Percentiles rank a stretch among this genome's conserved stretches.
phyloP scores from a whole-genome alignment of 1,284 basidiomycete species.

The Moesziomyces sp. region DNA sequence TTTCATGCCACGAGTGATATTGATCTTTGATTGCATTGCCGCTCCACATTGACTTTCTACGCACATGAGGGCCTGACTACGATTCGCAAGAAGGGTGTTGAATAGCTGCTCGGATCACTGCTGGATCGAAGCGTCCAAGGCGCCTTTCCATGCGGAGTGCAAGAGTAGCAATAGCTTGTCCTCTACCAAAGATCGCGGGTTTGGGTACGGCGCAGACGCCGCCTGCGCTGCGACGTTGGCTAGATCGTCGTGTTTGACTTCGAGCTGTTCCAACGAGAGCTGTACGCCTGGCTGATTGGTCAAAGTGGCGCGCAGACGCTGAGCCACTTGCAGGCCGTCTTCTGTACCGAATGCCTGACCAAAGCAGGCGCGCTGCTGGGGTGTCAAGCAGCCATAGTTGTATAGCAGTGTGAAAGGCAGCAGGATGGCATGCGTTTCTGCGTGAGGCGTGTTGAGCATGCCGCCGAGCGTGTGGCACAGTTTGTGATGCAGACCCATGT shows the following conservation, averaged over 20 bases:
- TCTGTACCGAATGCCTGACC: conserved; percentile 67
- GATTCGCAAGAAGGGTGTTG: no score
- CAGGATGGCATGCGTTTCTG: conserved; percentile 71
- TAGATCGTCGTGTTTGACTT: conserved; percentile 71
- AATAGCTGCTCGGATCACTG: neutral
- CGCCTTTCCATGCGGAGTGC: conserved; percentile 6
- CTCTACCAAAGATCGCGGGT: conserved; percentile 70
- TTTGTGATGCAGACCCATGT: conserved; percentile 72
- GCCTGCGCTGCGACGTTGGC: conserved; percentile 70
- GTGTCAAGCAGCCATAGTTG: conserved; percentile 69
- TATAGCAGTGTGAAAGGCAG: conserved; percentile 71
- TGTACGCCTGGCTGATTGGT: conserved; percentile 69
- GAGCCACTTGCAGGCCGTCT: conserved; percentile 67
- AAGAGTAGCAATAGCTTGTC: conserved; percentile 60
- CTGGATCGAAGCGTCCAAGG: conserved; percentile 4
- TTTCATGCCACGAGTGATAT: no score
- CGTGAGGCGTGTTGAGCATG: conserved; percentile 71
- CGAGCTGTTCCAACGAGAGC: conserved; percentile 69
- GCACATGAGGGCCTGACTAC: no score
- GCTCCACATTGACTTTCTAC: no score
- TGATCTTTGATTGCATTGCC: no score
- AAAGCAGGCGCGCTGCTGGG: conserved; percentile 66
- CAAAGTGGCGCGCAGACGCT: conserved; percentile 70
- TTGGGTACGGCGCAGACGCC: conserved; percentile 70
- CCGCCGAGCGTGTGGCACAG: conserved; percentile 71